Evolutionary conservation across 2,329 filamentous ascomycete species (phyloP).

Genomic region (Diaporthe sp.): DNA sequence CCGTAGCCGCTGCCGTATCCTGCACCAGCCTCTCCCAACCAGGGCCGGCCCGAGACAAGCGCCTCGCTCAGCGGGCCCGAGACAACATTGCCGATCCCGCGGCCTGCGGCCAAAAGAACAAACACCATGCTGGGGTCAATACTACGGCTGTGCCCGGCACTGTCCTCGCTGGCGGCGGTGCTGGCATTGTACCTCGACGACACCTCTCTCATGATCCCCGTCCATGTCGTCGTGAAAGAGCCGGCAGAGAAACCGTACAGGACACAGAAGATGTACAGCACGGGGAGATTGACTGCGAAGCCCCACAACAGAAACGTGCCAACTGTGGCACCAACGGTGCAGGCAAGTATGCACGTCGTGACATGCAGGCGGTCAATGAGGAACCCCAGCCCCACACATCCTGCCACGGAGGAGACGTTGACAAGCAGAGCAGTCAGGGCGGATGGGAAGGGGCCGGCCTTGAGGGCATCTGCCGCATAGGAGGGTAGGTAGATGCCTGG

Average conservation of each 20-base stretch:
- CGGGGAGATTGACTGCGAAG: conserved; percentile 61
- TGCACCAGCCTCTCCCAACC: conserved; percentile 52
- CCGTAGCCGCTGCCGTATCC: conserved; percentile 66
- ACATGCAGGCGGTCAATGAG: conserved; percentile 66
- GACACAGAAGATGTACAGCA: conserved; percentile 72
- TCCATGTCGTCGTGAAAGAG: conserved; percentile 73
- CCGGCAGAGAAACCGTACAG: conserved; percentile 75
- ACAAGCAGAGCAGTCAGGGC: conserved; percentile 70
- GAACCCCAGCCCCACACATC: conserved; percentile 68
- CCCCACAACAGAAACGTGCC: conserved; percentile 74
- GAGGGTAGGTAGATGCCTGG: conserved; percentile 72
- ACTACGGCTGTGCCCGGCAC: conserved; percentile 34
- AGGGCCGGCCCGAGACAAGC: conserved; percentile 60
- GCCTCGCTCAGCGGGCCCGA: conserved; percentile 68
- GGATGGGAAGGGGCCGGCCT: conserved; percentile 58
- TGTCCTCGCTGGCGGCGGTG: conserved; percentile 34
- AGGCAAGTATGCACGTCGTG: conserved; percentile 67
- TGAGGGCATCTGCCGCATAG: conserved; percentile 62
- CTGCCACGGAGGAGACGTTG: conserved; percentile 70
- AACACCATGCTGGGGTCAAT: conserved; percentile 67
- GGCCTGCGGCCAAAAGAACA: conserved; percentile 67
- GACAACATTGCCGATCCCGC: conserved; percentile 71
- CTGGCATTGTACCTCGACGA: conserved; percentile 41
- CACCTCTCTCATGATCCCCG: conserved; percentile 64
- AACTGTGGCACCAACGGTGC: conserved; percentile 65